These are phyloP conservation scores for Wickerhamiella australiensis DNA, from an alignment of 805 yeast species.

Conservation along the genomic window DNA sequence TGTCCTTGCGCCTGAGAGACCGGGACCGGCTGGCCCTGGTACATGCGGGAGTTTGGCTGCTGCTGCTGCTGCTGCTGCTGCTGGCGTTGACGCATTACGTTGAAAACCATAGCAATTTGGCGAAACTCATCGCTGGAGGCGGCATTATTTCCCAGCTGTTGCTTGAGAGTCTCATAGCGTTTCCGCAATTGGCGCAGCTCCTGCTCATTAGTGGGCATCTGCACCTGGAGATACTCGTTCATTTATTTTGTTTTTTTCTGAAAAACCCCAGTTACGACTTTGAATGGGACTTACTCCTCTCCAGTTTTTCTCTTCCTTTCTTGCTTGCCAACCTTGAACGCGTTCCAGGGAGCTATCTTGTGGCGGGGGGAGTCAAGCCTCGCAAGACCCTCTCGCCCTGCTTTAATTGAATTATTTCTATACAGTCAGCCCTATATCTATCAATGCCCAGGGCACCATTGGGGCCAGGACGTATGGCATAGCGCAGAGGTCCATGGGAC, in stretches of 20 bases:
- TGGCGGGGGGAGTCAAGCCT: constrained; percentile 1
- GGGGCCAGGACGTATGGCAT: not conserved
- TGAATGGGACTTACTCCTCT: not conserved
- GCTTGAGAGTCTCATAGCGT: constrained; percentile 22
- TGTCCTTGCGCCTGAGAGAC: constrained; percentile 16
- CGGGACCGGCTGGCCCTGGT: constrained; percentile 12
- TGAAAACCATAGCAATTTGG: constrained; percentile 16
- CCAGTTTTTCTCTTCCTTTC: not conserved
- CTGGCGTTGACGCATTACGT: constrained; percentile 17
- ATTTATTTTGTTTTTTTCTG: not conserved
- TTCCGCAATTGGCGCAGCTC: constrained; percentile 25
- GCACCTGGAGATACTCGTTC: constrained; percentile 7
- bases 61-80: not conserved
- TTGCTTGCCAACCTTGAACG: no score
- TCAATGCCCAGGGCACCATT: not conserved
- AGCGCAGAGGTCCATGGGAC: not conserved
- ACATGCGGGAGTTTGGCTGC: constrained; percentile 21
- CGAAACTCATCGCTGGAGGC: constrained; percentile 25
- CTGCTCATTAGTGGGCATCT: constrained; percentile 14
- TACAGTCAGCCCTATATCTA: not conserved
- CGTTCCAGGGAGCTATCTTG: not conserved
- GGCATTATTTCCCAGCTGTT: constrained; percentile 23
- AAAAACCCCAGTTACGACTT: not conserved
- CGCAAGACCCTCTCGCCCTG: not conserved
- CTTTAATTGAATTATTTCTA: not conserved